phyloP scores from a whole-genome alignment of 2,329 filamentous ascomycete genomes.

The Penicillium sp. region DNA sequence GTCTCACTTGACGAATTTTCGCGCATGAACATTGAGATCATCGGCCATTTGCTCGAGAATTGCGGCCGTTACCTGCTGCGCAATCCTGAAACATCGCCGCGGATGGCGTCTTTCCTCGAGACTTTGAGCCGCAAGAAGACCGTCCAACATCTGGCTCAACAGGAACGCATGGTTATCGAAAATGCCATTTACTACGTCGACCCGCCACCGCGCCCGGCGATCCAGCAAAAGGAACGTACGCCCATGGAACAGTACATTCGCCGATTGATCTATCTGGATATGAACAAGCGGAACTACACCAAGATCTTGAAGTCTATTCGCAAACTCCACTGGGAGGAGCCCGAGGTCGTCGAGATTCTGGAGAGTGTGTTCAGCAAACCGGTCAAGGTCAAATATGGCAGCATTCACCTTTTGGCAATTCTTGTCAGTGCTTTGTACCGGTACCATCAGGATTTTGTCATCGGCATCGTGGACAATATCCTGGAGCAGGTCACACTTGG shows the following conservation, averaged over 20 bases:
- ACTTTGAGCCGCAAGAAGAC: slow-evolving; percentile 94
- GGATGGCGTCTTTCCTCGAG: slow-evolving; percentile 91
- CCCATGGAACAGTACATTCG: slow-evolving; percentile 90
- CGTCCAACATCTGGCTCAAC: slow-evolving; percentile 89
- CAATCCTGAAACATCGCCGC: slow-evolving; percentile 85
- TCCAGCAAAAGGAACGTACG: slow-evolving; percentile 93
- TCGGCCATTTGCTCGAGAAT: slow-evolving; percentile 92
- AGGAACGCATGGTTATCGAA: slow-evolving; percentile 96
- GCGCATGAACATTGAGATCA: slow-evolving; percentile 98
- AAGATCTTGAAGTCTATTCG: slow-evolving; percentile 92
- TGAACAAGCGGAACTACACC: slow-evolving; percentile 90
- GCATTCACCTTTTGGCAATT: slow-evolving; percentile 88
- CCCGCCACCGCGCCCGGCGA: slow-evolving; percentile 85
- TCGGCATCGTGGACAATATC: slow-evolving; percentile 86
- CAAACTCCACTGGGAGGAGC: slow-evolving; percentile 95
- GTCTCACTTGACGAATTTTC: slow-evolving; percentile 97
- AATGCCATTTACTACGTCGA: slow-evolving; percentile 98
- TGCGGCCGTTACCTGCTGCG: slow-evolving; percentile 91
- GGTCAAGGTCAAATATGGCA: slow-evolving; percentile 95
- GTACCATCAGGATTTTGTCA: slow-evolving; percentile 87
- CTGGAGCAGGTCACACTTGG: slow-evolving; percentile 84
- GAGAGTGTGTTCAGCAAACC: slow-evolving; percentile 95
- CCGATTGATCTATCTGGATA: slow-evolving; percentile 86
- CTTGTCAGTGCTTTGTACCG: slow-evolving; percentile 83
- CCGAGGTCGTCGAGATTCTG: slow-evolving; percentile 74